A percentile compares a stretch with the other conserved stretches of the same genome.
phyloP scores from a whole-genome alignment of 2,329 filamentous ascomycete genomes.

The Akanthomyces muscarius region DNA sequence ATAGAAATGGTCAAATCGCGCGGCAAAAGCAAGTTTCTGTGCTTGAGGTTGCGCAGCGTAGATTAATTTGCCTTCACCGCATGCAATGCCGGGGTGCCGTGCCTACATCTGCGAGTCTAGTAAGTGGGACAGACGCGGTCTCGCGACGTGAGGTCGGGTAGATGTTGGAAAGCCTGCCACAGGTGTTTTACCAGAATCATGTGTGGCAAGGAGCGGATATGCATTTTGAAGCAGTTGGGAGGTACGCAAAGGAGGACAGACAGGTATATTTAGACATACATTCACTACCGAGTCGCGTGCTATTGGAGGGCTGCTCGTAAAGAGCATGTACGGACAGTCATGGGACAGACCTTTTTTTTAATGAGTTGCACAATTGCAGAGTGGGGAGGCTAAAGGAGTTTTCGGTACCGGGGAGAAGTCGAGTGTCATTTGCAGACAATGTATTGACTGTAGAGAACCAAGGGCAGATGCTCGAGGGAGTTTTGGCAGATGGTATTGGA shows the following conservation, averaged over 20 bases:
- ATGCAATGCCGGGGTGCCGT: background rate
- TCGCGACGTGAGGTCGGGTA: constrained; percentile 2
- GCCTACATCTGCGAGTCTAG: background rate
- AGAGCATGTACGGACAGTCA: background rate
- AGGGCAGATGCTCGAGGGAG: background rate
- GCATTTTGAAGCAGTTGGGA: background rate
- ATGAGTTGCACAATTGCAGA: constrained; percentile 7
- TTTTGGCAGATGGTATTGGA: background rate
- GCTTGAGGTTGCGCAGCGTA: background rate
- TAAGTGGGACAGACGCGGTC: constrained; percentile 11
- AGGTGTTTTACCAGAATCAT: background rate
- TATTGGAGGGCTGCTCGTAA: background rate
- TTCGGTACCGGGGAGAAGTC: background rate
- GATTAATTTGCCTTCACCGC: background rate
- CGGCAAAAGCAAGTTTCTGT: constrained; percentile 1
- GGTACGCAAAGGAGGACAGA: background rate
- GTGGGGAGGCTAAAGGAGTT: background rate
- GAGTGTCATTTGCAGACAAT: background rate
- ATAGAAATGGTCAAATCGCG: background rate
- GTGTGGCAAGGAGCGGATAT: background rate
- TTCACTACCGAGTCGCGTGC: background rate
- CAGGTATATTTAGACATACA: background rate
- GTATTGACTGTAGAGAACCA: background rate
- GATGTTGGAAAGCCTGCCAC: background rate
- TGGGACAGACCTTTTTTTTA: background rate